These are phyloP conservation scores for Sporobolomyces roseus DNA, from an alignment of 768 basidiomycete species.

Conservation along the genomic window DNA sequence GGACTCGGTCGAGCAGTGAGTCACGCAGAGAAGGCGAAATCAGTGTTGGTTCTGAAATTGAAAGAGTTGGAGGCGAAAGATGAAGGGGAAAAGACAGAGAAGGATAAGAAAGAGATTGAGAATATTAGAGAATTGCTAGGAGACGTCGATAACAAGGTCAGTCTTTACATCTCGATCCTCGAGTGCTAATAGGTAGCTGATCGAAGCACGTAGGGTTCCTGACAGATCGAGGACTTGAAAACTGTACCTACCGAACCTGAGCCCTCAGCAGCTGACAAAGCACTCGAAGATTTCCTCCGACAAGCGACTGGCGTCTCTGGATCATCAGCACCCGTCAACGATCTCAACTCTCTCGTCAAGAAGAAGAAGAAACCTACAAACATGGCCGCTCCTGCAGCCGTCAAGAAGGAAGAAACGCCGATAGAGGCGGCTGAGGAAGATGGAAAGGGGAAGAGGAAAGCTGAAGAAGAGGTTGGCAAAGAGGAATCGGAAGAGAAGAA, in stretches of 20 bases:
- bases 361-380: constrained; percentile 32
- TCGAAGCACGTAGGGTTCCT: too few species aligned
- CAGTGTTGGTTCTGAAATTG: constrained; percentile 15
- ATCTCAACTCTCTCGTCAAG: constrained; percentile 37
- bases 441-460: constrained; percentile 16
- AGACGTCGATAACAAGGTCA: constrained; percentile 39
- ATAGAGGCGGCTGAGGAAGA: background rate
- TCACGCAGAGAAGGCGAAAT: constrained; percentile 40
- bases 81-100: constrained; percentile 7
- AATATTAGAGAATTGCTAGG: constrained; percentile 34
- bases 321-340: constrained; percentile 18
- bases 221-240: constrained; percentile 40
- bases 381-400: background rate
- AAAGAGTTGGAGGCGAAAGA: constrained; percentile 11
- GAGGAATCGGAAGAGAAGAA: constrained; percentile 5
- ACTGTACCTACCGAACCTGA: constrained; percentile 28
- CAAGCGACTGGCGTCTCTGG: background rate
- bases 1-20: constrained; percentile 15
- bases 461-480: background rate
- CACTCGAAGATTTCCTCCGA: constrained; percentile 30
- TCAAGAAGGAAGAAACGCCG: too few species aligned
- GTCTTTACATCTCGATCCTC: background rate
- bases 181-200: background rate
- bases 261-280: constrained; percentile 16
- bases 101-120: constrained; percentile 25